Conservation (phyloP, 441 rosid species). For the Populus hybrid region DNA sequence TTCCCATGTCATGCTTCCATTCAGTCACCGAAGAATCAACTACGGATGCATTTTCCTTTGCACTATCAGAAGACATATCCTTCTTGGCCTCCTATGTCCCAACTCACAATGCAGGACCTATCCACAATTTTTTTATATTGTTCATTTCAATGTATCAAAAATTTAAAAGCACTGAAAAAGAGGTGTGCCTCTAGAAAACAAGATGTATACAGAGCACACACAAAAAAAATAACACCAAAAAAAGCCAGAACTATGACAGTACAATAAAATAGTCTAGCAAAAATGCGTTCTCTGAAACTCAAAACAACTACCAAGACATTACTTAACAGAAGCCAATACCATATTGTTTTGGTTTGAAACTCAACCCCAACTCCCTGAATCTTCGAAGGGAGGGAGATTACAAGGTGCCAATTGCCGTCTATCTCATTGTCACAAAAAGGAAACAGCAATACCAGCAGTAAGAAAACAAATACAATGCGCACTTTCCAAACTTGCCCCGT, state of each 20-base stretch:
- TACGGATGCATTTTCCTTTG: constrained; percentile 79
- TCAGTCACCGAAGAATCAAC: constrained; percentile 87
- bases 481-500: not conserved
- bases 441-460: not conserved
- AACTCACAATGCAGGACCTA: not conserved
- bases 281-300: not conserved
- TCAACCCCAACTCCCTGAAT: not conserved
- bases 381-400: not conserved
- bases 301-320: not conserved
- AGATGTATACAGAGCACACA: not conserved
- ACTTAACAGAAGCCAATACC: not conserved
- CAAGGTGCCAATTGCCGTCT: not conserved
- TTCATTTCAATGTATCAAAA: not conserved
- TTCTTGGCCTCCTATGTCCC: constrained; percentile 27
- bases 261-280: not conserved
- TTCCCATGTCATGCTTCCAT: constrained; percentile 66
- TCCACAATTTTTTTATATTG: not conserved
- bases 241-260: not conserved
- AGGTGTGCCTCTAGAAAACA: not conserved
- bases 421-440: not conserved
- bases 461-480: not conserved
- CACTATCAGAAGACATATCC: constrained; percentile 82
- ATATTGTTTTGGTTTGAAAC: not conserved
- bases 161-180: not conserved
- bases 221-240: not conserved